Conservation (phyloP, 805 yeast genomes). For the Ogataea methanolica region DNA sequence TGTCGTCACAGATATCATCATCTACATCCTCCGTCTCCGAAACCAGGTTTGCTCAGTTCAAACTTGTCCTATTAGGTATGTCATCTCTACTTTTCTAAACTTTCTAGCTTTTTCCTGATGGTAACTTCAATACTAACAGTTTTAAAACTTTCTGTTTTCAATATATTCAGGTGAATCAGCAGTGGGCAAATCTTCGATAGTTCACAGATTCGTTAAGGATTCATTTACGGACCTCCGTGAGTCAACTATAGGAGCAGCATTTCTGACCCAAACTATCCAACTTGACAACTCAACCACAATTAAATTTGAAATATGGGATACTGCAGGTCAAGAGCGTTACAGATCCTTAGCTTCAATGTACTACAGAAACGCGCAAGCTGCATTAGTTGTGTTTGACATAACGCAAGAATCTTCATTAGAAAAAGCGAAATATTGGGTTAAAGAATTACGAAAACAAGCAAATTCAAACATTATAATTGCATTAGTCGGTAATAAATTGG, state of each 20-base stretch:
- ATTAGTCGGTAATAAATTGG: slow-evolving; percentile 74
- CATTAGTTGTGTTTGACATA: slow-evolving; percentile 73
- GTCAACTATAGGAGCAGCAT: slow-evolving; percentile 84
- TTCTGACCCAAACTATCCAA: slow-evolving; percentile 62
- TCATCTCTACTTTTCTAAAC: neutral
- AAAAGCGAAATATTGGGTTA: slow-evolving; percentile 73
- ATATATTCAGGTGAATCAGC: slow-evolving; percentile 51
- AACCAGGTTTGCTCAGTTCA: slow-evolving; percentile 46
- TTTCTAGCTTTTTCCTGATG: neutral
- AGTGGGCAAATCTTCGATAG: slow-evolving; percentile 64
- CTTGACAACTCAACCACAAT: slow-evolving; percentile 50
- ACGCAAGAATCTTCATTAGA: slow-evolving; percentile 62
- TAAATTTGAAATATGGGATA: slow-evolving; percentile 81
- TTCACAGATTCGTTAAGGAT: slow-evolving; percentile 66
- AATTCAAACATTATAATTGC: slow-evolving; percentile 70
- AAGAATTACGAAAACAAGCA: slow-evolving; percentile 80
- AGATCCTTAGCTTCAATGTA: slow-evolving; percentile 79
- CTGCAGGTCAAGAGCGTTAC: slow-evolving; percentile 82
- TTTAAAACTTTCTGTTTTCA: too few relatives aligned
- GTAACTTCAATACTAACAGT: too few relatives aligned
- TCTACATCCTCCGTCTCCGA: slow-evolving; percentile 14
- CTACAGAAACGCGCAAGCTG: slow-evolving; percentile 76
- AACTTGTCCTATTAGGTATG: slow-evolving; percentile 48
- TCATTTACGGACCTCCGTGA: slow-evolving; percentile 69
- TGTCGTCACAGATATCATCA: slow-evolving; percentile 8